Conservation (phyloP, 768 basidiomycete genomes). For the Artomyces pyxidatus region DNA sequence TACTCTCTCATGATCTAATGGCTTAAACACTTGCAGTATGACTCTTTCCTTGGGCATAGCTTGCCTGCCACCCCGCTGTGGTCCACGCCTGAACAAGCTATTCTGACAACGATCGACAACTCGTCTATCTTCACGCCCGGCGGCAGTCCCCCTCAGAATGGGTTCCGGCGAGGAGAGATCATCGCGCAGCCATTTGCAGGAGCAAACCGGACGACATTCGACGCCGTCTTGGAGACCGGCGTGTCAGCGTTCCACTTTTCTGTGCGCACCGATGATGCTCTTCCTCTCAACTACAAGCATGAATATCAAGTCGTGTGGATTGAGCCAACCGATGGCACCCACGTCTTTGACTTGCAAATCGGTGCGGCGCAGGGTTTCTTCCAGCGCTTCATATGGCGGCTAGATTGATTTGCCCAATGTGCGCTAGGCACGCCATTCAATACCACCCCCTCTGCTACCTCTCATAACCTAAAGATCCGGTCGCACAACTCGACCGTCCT, state of each 20-base stretch:
- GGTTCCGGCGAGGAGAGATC: conserved; percentile 53
- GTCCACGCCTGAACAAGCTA: conserved; percentile 39
- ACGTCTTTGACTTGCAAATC: conserved; percentile 52
- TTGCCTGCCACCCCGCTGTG: conserved; percentile 43
- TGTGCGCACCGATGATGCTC: conserved; percentile 30
- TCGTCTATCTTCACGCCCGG: conserved; percentile 50
- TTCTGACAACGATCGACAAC: conserved; percentile 49
- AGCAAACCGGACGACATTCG: conserved; percentile 24
- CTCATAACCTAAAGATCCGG: conserved; percentile 45
- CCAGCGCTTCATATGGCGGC: no score
- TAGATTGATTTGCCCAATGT: no score
- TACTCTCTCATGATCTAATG: background rate
- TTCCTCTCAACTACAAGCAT: conserved; percentile 43
- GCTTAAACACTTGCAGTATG: conserved; percentile 28
- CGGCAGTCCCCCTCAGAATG: conserved; percentile 37
- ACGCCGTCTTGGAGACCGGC: conserved; percentile 33
- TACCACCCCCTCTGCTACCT: conserved; percentile 36
- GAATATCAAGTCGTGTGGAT: conserved; percentile 61
- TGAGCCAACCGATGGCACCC: conserved; percentile 50
- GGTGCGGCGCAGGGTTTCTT: conserved; percentile 34
- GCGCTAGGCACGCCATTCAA: conserved; percentile 57
- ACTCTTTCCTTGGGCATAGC: conserved; percentile 31
- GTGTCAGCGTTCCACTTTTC: conserved; percentile 45
- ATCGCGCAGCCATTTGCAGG: conserved; percentile 40
- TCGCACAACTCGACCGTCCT: conserved; percentile 45